Percentiles rank a stretch among this genome's conserved stretches.
Conservation (phyloP, 495 filamentous ascomycete genomes). For the Neurospora terricola region DNA sequence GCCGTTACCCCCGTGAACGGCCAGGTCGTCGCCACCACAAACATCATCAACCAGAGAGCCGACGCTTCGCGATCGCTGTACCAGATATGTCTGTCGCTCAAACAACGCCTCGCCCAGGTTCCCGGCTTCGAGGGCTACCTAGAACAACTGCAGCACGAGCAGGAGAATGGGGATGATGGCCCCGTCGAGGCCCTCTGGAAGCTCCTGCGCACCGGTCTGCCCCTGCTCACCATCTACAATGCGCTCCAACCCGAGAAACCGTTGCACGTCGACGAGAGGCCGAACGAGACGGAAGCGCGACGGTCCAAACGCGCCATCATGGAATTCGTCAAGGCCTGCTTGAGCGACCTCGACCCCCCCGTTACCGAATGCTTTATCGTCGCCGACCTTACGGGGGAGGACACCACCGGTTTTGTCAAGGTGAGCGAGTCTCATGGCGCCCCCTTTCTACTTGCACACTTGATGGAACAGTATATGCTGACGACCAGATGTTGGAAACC, state of each 20-base stretch:
- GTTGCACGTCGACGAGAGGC: slow-evolving; percentile 50
- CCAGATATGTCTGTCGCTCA: slow-evolving; percentile 82
- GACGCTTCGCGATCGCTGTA: slow-evolving; percentile 83
- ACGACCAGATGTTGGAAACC: not conserved
- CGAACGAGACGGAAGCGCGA: slow-evolving; percentile 49
- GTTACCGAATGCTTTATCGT: slow-evolving; percentile 83
- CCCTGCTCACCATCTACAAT: slow-evolving; percentile 85
- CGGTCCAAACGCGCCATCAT: slow-evolving; percentile 51
- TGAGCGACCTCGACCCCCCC: slow-evolving; percentile 61
- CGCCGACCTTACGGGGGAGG: slow-evolving; percentile 80
- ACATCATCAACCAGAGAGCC: slow-evolving; percentile 90
- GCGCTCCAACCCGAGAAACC: slow-evolving; percentile 54
- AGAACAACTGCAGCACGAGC: slow-evolving; percentile 44
- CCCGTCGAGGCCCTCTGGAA: slow-evolving; percentile 89
- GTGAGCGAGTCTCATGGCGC: slow-evolving; percentile 29
- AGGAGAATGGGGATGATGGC: slow-evolving; percentile 43
- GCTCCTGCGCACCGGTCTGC: slow-evolving; percentile 72
- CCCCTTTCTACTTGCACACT: not conserved
- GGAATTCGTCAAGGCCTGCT: slow-evolving; percentile 45
- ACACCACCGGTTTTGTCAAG: slow-evolving; percentile 97
- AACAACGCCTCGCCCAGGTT: slow-evolving; percentile 68
- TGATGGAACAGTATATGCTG: not conserved
- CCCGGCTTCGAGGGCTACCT: slow-evolving; percentile 71
- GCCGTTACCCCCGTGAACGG: slow-evolving; percentile 31
- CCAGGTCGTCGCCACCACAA: slow-evolving; percentile 62